phyloP scores from a whole-genome alignment of 257 asterid genomes.

The Plantago ovata region DNA sequence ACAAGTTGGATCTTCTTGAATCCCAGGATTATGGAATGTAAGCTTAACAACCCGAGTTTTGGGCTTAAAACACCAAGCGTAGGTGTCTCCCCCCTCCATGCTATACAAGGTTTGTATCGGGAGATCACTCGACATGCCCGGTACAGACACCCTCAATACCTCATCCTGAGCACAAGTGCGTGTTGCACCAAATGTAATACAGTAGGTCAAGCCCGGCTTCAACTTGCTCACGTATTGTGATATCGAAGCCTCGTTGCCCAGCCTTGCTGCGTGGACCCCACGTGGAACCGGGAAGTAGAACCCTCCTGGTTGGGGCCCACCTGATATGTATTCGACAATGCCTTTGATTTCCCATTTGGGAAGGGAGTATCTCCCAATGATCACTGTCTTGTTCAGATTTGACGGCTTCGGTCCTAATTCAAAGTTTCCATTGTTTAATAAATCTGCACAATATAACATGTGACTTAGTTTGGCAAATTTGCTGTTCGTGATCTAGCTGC shows the following conservation, averaged over 20 bases:
- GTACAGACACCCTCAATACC: slow-evolving; percentile 48
- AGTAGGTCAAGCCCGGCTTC: slow-evolving; percentile 32
- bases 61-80: slow-evolving; percentile 74
- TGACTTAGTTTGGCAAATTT: no score
- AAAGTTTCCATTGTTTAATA: slow-evolving; percentile 63
- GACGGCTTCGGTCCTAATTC: slow-evolving; percentile 56
- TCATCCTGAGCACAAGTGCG: slow-evolving; percentile 84
- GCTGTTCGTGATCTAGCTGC: no score
- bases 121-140: slow-evolving; percentile 49
- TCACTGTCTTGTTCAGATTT: slow-evolving; percentile 49
- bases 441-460: slow-evolving; percentile 24
- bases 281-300: slow-evolving; percentile 62
- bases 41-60: slow-evolving; percentile 43
- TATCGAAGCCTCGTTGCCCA: slow-evolving; percentile 69
- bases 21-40: slow-evolving; percentile 65
- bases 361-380: slow-evolving; percentile 58
- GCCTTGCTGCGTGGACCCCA: slow-evolving; percentile 67
- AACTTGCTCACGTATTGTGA: slow-evolving; percentile 44
- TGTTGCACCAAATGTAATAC: slow-evolving; percentile 66
- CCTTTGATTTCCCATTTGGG: slow-evolving; percentile 75
- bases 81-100: slow-evolving; percentile 71
- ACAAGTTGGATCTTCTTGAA: slow-evolving; percentile 76
- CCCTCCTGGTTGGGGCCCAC: slow-evolving; percentile 78
- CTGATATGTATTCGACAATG: slow-evolving; percentile 58
- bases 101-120: slow-evolving; percentile 74